These are phyloP conservation scores for Toxoplasma gondii DNA, from an alignment of 169 alveolate species.

Conservation along the genomic window DNA sequence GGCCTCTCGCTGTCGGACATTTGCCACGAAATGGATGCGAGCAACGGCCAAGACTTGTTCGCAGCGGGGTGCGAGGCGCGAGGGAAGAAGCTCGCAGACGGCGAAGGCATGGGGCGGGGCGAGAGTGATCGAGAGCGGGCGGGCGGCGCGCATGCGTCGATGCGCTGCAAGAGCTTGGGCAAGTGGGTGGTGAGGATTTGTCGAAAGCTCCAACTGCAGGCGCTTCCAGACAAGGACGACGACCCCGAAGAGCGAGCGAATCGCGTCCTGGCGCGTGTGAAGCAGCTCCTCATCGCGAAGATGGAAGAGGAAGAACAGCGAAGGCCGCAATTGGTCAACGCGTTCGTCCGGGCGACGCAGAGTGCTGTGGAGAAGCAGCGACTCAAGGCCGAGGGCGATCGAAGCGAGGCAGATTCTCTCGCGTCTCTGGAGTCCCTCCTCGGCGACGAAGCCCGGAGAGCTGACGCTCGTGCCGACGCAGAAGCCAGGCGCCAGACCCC, in stretches of 20 bases:
- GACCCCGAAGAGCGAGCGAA: slow-evolving; percentile 36
- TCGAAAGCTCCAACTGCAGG: slow-evolving; percentile 49
- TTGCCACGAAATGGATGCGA: background rate
- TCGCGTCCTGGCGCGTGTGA: slow-evolving; percentile 37
- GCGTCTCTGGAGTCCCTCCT: background rate
- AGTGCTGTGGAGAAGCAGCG: background rate
- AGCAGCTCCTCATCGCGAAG: slow-evolving; percentile 46
- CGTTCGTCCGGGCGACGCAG: background rate
- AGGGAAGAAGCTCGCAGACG: background rate
- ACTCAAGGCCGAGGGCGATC: background rate
- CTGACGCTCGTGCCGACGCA: background rate
- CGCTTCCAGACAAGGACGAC: slow-evolving; percentile 51
- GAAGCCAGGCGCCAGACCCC: background rate
- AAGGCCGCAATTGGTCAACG: background rate
- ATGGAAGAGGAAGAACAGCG: slow-evolving; percentile 50
- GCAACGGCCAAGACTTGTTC: background rate
- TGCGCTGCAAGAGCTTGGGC: slow-evolving; percentile 55
- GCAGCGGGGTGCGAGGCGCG: background rate
- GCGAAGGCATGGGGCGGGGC: background rate
- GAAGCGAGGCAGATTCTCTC: background rate
- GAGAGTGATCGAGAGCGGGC: background rate
- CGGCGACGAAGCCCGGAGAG: background rate
- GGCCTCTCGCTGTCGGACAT: slow-evolving; percentile 20
- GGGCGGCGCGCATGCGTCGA: background rate
- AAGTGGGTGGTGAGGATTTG: slow-evolving; percentile 59